Percentiles rank a stretch among this genome's conserved stretches.
phyloP scores from a whole-genome alignment of 495 filamentous ascomycete species.

The Penicillium lividum region DNA sequence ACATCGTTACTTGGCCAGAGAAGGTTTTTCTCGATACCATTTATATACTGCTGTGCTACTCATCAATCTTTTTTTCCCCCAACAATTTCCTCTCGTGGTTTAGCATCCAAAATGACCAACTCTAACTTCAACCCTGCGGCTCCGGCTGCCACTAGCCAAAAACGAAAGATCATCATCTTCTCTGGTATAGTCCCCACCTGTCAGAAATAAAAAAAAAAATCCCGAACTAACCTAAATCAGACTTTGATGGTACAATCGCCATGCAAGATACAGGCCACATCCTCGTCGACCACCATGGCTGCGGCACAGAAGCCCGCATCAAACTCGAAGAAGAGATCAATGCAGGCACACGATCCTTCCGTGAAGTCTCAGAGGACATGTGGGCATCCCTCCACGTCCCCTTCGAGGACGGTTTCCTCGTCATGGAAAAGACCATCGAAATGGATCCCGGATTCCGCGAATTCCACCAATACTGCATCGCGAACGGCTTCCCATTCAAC shows the following conservation, averaged over 20 bases:
- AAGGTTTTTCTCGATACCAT: background rate
- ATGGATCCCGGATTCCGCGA: conserved; percentile 66
- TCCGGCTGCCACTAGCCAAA: conserved; percentile 7
- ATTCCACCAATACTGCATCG: conserved; percentile 67
- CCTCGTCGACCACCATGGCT: conserved; percentile 68
- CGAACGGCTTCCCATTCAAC: conserved; percentile 68
- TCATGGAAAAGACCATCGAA: conserved; percentile 64
- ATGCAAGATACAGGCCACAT: conserved; percentile 79
- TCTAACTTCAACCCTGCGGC: conserved; percentile 15
- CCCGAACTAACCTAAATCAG: conserved; percentile 35
- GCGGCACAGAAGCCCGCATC: conserved; percentile 56
- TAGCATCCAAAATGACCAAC: conserved; percentile 22
- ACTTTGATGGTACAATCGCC: conserved; percentile 79
- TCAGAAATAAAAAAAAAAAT: background rate
- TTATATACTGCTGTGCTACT: background rate
- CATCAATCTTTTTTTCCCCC: background rate
- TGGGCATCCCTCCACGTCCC: conserved; percentile 69
- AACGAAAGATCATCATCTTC: conserved; percentile 36
- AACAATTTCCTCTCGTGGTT: background rate
- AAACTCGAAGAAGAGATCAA: conserved; percentile 68
- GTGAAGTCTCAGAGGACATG: conserved; percentile 78
- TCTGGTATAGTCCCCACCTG: conserved; percentile 23
- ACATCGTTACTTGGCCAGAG: background rate
- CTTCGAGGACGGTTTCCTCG: conserved; percentile 71
- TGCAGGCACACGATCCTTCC: conserved; percentile 65